Percentiles rank a stretch among this genome's conserved stretches.
These are phyloP conservation scores for Neurospora sp. DNA, from an alignment of 495 filamentous ascomycete genomes.

Conservation along the genomic window DNA sequence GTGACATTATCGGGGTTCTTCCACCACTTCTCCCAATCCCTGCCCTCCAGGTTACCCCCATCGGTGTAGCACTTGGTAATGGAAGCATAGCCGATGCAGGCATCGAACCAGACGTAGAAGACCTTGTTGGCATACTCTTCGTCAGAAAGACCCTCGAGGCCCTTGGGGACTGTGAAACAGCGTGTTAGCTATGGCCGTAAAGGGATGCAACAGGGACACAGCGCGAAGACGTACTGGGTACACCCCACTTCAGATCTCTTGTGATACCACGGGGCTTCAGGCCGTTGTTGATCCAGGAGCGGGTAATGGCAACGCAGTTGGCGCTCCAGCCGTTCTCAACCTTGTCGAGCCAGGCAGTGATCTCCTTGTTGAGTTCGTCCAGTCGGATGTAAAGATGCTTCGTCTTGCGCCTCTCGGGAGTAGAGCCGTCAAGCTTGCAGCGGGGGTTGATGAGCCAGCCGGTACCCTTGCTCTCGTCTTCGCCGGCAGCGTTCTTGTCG, in stretches of 20 bases:
- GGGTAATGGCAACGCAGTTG: conserved; percentile 62
- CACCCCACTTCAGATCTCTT: conserved; percentile 87
- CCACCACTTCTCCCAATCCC: conserved; percentile 93
- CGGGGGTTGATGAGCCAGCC: conserved; percentile 39
- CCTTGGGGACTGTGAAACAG: conserved; percentile 16
- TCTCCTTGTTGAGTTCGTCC: conserved; percentile 65
- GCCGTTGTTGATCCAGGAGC: conserved; percentile 74
- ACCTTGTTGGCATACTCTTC: conserved; percentile 64
- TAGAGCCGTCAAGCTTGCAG: conserved; percentile 78
- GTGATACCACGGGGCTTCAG: conserved; percentile 80
- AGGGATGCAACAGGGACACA: conserved; percentile 41
- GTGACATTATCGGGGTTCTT: conserved; percentile 77
- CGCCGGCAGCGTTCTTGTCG: conserved; percentile 10
- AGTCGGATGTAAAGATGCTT: conserved; percentile 63
- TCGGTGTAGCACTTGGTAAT: conserved; percentile 91
- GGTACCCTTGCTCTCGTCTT: conserved; percentile 15
- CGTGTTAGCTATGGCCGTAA: conserved; percentile 3
- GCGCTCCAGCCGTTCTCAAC: conserved; percentile 54
- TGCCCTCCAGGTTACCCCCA: conserved; percentile 8
- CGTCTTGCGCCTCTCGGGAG: conserved; percentile 57
- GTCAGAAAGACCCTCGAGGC: conserved; percentile 14
- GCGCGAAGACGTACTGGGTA: conserved; percentile 31
- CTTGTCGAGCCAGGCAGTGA: conserved; percentile 58
- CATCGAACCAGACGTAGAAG: conserved; percentile 97
- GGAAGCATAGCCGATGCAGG: conserved; percentile 90